Conservation (phyloP, 352 stramenopile species). For the Phytophthora hibernalis region DNA sequence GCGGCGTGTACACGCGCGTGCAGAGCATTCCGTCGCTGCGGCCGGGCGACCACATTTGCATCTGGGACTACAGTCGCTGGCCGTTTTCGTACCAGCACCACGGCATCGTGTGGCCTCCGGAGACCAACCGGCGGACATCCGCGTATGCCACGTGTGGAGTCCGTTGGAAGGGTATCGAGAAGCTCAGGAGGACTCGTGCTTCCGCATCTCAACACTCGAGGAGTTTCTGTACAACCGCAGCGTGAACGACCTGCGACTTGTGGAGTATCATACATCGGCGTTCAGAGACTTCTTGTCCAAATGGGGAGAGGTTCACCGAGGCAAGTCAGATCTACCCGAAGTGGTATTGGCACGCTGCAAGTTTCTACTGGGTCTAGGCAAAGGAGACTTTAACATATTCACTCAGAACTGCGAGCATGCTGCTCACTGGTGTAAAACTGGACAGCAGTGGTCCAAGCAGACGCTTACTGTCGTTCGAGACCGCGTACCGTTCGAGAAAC, state of each 20-base stretch:
- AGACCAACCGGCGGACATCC: constrained; percentile 50
- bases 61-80: constrained; percentile 83
- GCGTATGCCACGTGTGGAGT: constrained; percentile 81
- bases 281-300: constrained; percentile 69
- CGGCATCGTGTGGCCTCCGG: constrained; percentile 73
- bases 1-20: constrained; percentile 74
- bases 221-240: constrained; percentile 77
- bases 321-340: constrained; percentile 74
- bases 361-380: constrained; percentile 70
- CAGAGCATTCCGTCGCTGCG: constrained; percentile 58
- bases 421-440: constrained; percentile 85
- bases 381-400: constrained; percentile 83
- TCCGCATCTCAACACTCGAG: constrained; percentile 75
- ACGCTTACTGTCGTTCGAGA: constrained; percentile 53
- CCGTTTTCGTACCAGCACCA: constrained; percentile 83
- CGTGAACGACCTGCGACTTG: constrained; percentile 53
- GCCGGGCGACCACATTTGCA: constrained; percentile 75
- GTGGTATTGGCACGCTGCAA: constrained; percentile 80
- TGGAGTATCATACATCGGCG: constrained; percentile 80
- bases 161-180: constrained; percentile 58
- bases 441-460: constrained; percentile 82
- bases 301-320: constrained; percentile 79
- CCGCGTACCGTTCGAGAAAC: constrained; percentile 73
- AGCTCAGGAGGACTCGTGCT: constrained; percentile 77
- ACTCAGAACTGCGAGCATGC: constrained; percentile 84